Evolutionary conservation across 768 basidiomycete species (phyloP).

Genomic region (Podaxis pistillaris): DNA sequence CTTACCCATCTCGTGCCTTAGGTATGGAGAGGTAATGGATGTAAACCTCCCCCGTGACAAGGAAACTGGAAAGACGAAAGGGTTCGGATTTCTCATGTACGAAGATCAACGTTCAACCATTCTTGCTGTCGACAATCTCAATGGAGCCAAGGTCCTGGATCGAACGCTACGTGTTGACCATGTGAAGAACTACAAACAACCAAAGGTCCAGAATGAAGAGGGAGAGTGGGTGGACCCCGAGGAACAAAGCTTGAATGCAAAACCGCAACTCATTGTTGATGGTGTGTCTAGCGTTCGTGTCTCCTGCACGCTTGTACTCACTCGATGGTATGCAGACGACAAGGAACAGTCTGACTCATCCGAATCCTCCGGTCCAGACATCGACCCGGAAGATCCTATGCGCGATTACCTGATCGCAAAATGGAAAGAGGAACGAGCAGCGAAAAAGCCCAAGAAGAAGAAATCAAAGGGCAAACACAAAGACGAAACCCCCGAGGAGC

Average conservation of each 20-base stretch:
- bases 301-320: conserved; percentile 8
- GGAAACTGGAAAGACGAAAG: conserved; percentile 83
- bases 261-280: conserved; percentile 59
- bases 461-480: conserved; percentile 69
- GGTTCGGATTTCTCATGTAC: conserved; percentile 98
- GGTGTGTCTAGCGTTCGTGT: conserved; percentile 37
- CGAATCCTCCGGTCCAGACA: conserved; percentile 57
- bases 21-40: conserved; percentile 97
- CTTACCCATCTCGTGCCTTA: conserved; percentile 28
- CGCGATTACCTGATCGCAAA: conserved; percentile 84
- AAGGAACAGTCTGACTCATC: conserved; percentile 61
- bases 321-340: conserved; percentile 35
- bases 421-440: conserved; percentile 65
- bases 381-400: conserved; percentile 99
- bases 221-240: conserved; percentile 88
- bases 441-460: conserved; percentile 59
- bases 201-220: conserved; percentile 69
- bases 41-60: conserved; percentile 94
- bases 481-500: conserved; percentile 79
- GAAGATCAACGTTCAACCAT: conserved; percentile 96
- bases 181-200: conserved; percentile 90
- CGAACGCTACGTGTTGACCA: conserved; percentile 90
- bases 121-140: conserved; percentile 97
- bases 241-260: conserved; percentile 84
- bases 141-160: conserved; percentile 87